Percentiles rank a stretch among this genome's conserved stretches.
Evolutionary conservation across 164 flowering plant genomes (phyloP).

Genomic region (Tetracentron sinense): DNA sequence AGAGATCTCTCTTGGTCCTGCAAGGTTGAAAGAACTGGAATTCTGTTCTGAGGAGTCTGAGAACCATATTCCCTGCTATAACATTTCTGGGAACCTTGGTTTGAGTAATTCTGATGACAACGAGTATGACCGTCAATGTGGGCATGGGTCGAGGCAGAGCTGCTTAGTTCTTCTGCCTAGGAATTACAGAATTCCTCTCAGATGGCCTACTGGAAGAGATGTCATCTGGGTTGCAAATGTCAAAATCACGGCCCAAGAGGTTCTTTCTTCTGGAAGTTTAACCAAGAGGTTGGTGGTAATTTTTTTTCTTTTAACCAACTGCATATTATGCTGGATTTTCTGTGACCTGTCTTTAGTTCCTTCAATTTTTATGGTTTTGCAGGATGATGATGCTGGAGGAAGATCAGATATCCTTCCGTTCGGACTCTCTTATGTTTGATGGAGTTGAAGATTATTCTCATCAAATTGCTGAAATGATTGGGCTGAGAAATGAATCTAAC

Average conservation of each 20-base stretch:
- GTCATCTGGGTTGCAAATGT: conserved; percentile 91
- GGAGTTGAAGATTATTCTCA: conserved; percentile 94
- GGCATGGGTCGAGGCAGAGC: conserved; percentile 30
- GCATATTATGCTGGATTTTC: not conserved
- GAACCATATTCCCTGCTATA: conserved; percentile 84
- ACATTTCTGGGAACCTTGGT: conserved; percentile 52
- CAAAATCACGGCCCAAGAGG: conserved; percentile 88
- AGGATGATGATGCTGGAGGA: conserved; percentile 99
- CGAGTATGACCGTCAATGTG: conserved; percentile 60
- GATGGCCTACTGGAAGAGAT: conserved; percentile 97
- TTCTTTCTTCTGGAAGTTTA: conserved; percentile 93
- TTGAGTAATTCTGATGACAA: conserved; percentile 41
- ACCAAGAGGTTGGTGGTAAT: conserved; percentile 70
- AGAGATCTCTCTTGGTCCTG: conserved; percentile 61
- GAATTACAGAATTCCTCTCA: conserved; percentile 80
- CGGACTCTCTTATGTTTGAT: conserved; percentile 71
- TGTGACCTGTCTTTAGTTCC: conserved; percentile 4
- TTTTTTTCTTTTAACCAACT: not conserved
- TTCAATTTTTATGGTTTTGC: conserved; percentile 14
- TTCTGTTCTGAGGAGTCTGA: conserved; percentile 63
- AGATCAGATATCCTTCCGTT: conserved; percentile 89
- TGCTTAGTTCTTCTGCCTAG: conserved; percentile 77
- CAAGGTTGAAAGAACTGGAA: conserved; percentile 67
- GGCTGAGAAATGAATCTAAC: conserved; percentile 74
- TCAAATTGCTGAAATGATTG: conserved; percentile 99